Percentiles rank a stretch among this genome's conserved stretches.
Conservation (phyloP, 495 filamentous ascomycete genomes). For the Haplographium delicatum region DNA sequence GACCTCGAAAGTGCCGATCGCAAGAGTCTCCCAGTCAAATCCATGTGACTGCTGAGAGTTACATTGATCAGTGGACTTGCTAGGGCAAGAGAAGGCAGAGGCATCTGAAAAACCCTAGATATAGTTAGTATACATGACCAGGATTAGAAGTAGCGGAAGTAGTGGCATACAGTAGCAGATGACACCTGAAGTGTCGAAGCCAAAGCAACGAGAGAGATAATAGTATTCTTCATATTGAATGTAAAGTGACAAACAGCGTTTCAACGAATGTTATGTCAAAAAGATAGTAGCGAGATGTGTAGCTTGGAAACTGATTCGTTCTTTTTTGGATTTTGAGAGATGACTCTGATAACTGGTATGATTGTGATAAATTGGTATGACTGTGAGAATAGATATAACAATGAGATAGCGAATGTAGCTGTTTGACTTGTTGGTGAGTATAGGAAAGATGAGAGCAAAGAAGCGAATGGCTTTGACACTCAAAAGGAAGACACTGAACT, state of each 20-base stretch:
- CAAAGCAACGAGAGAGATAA: constrained; percentile 43
- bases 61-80: constrained; percentile 74
- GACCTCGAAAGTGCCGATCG: constrained; percentile 53
- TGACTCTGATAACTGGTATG: too few species aligned
- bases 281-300: constrained; percentile 16
- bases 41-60: constrained; percentile 58
- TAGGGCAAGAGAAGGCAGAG: constrained; percentile 58
- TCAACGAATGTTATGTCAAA: constrained; percentile 10
- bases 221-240: constrained; percentile 25
- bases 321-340: too few species aligned
- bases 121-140: constrained; percentile 15
- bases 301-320: too few species aligned
- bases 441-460: constrained; percentile 40
- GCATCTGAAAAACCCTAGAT: constrained; percentile 50
- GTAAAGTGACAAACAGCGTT: constrained; percentile 5
- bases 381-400: too few species aligned
- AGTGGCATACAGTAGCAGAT: constrained; percentile 43
- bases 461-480: constrained; percentile 55
- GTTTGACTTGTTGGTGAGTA: constrained; percentile 17
- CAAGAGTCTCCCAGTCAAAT: constrained; percentile 64
- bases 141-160: neutral
- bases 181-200: constrained; percentile 51
- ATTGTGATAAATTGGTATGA: too few species aligned
- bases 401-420: constrained; percentile 13
- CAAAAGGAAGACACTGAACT: constrained; percentile 27